A percentile compares a stretch with the other conserved stretches of the same genome.
phyloP scores from a whole-genome alignment of 306 rosid species.

The Astragalus glycyphyllos region DNA sequence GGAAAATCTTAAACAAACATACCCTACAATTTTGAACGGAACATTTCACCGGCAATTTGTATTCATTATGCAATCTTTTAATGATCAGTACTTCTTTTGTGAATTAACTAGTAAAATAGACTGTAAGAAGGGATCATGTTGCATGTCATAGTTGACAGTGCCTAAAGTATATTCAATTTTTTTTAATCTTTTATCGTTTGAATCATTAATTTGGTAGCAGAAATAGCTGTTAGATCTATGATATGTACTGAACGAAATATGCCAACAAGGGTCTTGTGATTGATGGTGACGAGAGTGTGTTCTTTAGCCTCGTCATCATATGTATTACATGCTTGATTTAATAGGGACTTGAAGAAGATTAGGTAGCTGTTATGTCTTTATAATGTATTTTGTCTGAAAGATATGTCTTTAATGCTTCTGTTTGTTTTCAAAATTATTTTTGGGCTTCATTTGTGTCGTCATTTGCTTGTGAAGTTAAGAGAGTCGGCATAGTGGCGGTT shows the following conservation, averaged over 20 bases:
- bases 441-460: not conserved
- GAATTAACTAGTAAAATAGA: not conserved
- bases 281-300: not conserved
- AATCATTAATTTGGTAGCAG: conserved; percentile 1
- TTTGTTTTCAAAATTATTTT: not conserved
- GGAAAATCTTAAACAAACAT: no score
- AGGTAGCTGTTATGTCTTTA: not conserved
- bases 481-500: not conserved
- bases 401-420: not conserved
- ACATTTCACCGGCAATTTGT: no score
- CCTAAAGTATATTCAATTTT: not conserved
- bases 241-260: not conserved
- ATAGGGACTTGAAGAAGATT: not conserved
- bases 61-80: not conserved
- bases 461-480: conserved; percentile 25
- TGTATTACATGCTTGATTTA: not conserved
- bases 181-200: not conserved
- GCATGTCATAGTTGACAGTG: not conserved
- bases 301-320: not conserved
- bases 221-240: not conserved
- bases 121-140: not conserved
- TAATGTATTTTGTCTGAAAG: not conserved
- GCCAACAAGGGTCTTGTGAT: not conserved
- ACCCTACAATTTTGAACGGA: no score
- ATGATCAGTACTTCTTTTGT: conserved; percentile 1